Percentiles rank a stretch among this genome's conserved stretches.
Evolutionary conservation across 2,329 filamentous ascomycete species (phyloP).

Genomic region (Monosporascus sp.): DNA sequence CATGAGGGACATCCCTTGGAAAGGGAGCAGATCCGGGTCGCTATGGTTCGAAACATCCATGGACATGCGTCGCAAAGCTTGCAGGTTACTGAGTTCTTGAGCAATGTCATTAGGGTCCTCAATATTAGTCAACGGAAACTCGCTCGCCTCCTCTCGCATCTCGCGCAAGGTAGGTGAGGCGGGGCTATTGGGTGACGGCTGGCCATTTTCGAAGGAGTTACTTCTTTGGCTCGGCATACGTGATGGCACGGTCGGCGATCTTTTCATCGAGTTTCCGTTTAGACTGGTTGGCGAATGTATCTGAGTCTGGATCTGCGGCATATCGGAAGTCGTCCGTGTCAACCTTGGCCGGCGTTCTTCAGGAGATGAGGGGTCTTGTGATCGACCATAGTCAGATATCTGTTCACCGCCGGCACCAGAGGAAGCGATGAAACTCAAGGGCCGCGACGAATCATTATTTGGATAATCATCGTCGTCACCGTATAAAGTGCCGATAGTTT

Average conservation of each 20-base stretch:
- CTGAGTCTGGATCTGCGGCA: constrained; percentile 23
- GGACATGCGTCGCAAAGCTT: constrained; percentile 85
- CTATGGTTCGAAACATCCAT: constrained; percentile 79
- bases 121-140: constrained; percentile 85
- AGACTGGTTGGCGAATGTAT: constrained; percentile 13
- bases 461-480: constrained; percentile 62
- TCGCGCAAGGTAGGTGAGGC: constrained; percentile 50
- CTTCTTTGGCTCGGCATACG: constrained; percentile 35
- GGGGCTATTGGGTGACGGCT: constrained; percentile 27
- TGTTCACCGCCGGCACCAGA: constrained; percentile 48
- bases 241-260: constrained; percentile 37
- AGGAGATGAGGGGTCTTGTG: constrained; percentile 24
- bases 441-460: constrained; percentile 46
- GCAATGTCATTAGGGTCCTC: constrained; percentile 84
- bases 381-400: constrained; percentile 30
- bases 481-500: constrained; percentile 88
- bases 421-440: constrained; percentile 68
- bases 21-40: constrained; percentile 72
- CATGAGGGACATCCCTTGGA: constrained; percentile 57
- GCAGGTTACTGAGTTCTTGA: constrained; percentile 86
- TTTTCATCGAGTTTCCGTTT: constrained; percentile 33
- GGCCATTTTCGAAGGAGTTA: constrained; percentile 34
- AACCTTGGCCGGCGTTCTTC: constrained; percentile 37
- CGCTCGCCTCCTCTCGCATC: constrained; percentile 59
- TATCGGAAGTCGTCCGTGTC: constrained; percentile 43